These are phyloP conservation scores for Microdochium nivale DNA, from an alignment of 2,329 filamentous ascomycete genomes.

Conservation along the genomic window DNA sequence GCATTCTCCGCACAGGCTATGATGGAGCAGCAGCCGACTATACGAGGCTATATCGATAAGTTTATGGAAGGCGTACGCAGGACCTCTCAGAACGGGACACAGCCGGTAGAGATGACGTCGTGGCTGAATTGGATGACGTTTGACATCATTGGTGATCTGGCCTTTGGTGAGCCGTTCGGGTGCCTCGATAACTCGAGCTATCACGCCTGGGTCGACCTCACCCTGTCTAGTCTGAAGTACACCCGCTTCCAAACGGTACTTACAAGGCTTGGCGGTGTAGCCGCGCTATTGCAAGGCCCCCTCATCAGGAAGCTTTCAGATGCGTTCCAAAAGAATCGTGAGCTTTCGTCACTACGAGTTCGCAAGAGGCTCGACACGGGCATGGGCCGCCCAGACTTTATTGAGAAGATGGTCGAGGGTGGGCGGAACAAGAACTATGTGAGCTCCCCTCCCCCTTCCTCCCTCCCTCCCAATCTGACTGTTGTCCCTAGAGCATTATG, in stretches of 20 bases:
- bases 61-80: conserved; percentile 20
- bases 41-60: conserved; percentile 26
- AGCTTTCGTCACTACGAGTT: neutral
- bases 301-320: neutral
- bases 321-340: neutral
- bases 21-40: conserved; percentile 30
- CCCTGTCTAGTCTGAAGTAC: neutral
- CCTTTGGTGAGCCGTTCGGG: neutral
- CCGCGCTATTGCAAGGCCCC: neutral
- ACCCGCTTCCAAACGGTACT: neutral
- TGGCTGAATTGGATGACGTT: conserved; percentile 7
- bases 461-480: too few relatives aligned
- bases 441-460: neutral
- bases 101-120: conserved; percentile 11
- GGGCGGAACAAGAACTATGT: neutral
- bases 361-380: neutral
- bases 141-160: neutral
- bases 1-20: conserved; percentile 29
- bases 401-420: neutral
- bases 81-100: conserved; percentile 9
- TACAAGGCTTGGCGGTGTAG: neutral
- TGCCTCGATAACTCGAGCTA: conserved; percentile 1
- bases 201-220: conserved; percentile 1
- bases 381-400: neutral
- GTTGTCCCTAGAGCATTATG: too few relatives aligned